A percentile compares a stretch with the other conserved stretches of the same genome.
Evolutionary conservation across 176 grass and related monocot species (phyloP).

Genomic region (Aegilops tauschii): DNA sequence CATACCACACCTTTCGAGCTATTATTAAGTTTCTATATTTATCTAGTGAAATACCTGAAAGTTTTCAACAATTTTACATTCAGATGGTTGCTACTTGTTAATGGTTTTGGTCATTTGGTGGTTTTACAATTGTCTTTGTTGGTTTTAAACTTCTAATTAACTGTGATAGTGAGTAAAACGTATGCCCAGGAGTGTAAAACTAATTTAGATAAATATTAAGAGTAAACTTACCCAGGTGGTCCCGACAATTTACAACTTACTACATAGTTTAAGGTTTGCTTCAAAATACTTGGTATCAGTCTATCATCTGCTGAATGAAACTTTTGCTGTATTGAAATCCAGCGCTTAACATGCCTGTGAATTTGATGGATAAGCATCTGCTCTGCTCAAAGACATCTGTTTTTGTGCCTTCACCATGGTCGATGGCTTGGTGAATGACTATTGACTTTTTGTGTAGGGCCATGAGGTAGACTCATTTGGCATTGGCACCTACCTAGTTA

Average conservation of each 20-base stretch:
- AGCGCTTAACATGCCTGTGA: not conserved
- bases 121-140: not conserved
- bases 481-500: slow-evolving; percentile 90
- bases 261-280: not conserved
- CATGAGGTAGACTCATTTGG: slow-evolving; percentile 96
- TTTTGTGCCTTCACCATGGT: not conserved
- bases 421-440: slow-evolving; percentile 11
- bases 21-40: not conserved
- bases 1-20: not conserved
- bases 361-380: not conserved
- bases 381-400: not conserved
- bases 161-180: not conserved
- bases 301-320: not conserved
- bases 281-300: not conserved
- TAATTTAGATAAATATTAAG: slow-evolving; percentile 12
- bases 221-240: not conserved
- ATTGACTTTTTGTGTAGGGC: slow-evolving; percentile 49
- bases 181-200: not conserved
- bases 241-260: not conserved
- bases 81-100: not conserved
- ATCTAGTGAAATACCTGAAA: not conserved
- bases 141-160: not conserved
- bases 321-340: not conserved
- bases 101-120: not conserved
- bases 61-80: not conserved